A percentile compares a stretch with the other conserved stretches of the same genome.
Conservation (phyloP, 441 rosid genomes). For the Viola pubescens region DNA sequence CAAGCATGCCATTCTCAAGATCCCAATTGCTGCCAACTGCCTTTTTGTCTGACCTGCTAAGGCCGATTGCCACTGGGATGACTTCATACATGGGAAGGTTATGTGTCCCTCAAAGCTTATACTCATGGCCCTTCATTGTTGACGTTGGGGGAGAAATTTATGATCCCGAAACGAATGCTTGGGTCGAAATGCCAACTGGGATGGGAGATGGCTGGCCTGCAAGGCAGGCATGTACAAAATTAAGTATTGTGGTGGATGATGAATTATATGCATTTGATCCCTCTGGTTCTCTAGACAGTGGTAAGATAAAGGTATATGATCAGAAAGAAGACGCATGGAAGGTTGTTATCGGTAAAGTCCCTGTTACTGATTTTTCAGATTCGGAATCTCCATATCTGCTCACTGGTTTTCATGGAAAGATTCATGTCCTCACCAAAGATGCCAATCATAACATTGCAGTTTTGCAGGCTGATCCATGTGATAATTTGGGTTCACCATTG, state of each 20-base stretch:
- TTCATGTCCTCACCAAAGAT: slow-evolving; percentile 73
- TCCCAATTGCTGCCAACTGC: slow-evolving; percentile 67
- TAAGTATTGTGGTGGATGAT: slow-evolving; percentile 75
- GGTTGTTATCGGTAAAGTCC: slow-evolving; percentile 68
- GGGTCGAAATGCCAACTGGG: slow-evolving; percentile 84
- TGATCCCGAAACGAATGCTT: slow-evolving; percentile 59
- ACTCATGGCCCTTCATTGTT: slow-evolving; percentile 93
- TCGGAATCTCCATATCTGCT: slow-evolving; percentile 75
- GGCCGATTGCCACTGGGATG: slow-evolving; percentile 90
- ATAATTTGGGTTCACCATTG: slow-evolving; percentile 26
- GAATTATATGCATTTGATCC: slow-evolving; percentile 79
- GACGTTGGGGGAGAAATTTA: slow-evolving; percentile 87
- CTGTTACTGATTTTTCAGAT: slow-evolving; percentile 47
- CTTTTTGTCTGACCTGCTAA: slow-evolving; percentile 64
- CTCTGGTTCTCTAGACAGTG: slow-evolving; percentile 54
- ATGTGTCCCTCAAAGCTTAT: slow-evolving; percentile 81
- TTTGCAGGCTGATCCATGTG: slow-evolving; percentile 55
- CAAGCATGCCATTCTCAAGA: slow-evolving; percentile 81
- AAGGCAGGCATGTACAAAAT: slow-evolving; percentile 71
- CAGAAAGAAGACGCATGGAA: slow-evolving; percentile 84
- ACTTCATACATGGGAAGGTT: slow-evolving; percentile 79
- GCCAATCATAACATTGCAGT: slow-evolving; percentile 38
- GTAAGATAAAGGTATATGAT: slow-evolving; percentile 76
- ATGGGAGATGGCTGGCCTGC: slow-evolving; percentile 98
- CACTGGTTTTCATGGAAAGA: slow-evolving; percentile 73